These are phyloP conservation scores for Hemerocallis citrina DNA, from an alignment of 106 monocot species.

Conservation along the genomic window DNA sequence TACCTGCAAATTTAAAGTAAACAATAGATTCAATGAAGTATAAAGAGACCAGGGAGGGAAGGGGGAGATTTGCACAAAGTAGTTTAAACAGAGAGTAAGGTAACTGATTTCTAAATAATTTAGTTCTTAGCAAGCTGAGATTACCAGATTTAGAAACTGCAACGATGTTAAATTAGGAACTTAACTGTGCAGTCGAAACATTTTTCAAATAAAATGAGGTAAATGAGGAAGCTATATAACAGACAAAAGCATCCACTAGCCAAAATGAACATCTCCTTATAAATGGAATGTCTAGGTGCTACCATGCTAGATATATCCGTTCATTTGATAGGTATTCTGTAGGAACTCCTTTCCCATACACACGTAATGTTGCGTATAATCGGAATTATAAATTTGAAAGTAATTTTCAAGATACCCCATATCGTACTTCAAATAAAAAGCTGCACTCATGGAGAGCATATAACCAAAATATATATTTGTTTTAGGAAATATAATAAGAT, in stretches of 20 bases:
- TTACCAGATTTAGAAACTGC: no score
- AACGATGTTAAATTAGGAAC: background rate
- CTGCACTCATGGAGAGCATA: background rate
- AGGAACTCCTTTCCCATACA: no score
- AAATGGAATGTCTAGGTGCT: background rate
- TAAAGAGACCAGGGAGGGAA: no score
- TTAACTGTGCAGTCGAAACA: background rate
- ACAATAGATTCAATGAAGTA: background rate
- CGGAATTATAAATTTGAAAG: no score
- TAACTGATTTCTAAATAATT: background rate
- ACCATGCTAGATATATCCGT: background rate
- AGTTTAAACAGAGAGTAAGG: background rate
- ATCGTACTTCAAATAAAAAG: background rate
- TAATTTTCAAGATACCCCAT: background rate
- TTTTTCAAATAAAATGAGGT: background rate
- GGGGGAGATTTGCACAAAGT: background rate
- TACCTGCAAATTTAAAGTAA: constrained; percentile 17
- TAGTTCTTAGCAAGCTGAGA: no score
- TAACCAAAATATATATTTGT: background rate
- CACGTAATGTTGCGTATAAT: no score
- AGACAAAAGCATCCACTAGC: background rate
- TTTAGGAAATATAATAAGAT: background rate
- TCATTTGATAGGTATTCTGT: no score
- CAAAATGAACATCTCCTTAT: background rate
- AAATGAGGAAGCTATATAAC: background rate